Conservation (phyloP, 2,329 filamentous ascomycete species). For the Intubia oerlemansii region DNA sequence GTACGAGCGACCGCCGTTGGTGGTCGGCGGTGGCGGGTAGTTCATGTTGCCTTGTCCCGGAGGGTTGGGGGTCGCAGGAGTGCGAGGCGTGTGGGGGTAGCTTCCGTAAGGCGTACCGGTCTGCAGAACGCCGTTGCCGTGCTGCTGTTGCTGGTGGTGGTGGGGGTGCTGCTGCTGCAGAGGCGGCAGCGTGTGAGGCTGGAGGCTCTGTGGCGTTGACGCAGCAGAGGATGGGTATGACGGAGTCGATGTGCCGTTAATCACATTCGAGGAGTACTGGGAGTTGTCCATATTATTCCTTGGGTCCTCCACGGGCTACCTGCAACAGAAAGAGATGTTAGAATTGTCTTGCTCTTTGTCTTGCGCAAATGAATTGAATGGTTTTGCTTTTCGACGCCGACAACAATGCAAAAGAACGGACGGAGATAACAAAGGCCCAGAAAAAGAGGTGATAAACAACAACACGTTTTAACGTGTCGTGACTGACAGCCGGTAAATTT, state of each 20-base stretch:
- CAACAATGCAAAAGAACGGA: too few species aligned
- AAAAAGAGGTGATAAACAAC: too few species aligned
- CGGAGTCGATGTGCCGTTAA: conserved; percentile 11
- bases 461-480: too few species aligned
- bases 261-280: conserved; percentile 13
- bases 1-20: conserved; percentile 26
- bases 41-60: conserved; percentile 36
- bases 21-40: conserved; percentile 24
- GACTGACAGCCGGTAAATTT: too few species aligned
- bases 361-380: too few species aligned
- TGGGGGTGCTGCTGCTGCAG: conserved; percentile 19
- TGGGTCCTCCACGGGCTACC: too few species aligned
- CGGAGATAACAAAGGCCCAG: too few species aligned
- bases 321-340: too few species aligned
- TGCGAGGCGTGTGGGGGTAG: conserved; percentile 39
- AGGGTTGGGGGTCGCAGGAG: conserved; percentile 40
- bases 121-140: conserved; percentile 24
- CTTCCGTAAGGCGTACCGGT: conserved; percentile 28
- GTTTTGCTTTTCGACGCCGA: too few species aligned
- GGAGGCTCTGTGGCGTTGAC: conserved; percentile 10
- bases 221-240: conserved; percentile 12
- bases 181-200: conserved; percentile 12
- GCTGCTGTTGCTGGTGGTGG: conserved; percentile 15
- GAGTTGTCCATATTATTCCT: conserved; percentile 12
- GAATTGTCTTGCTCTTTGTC: too few species aligned